Percentiles rank a stretch among this genome's conserved stretches.
Evolutionary conservation across 129 eudicot species (phyloP).

Genomic region (Centrapalus pauciflorus): DNA sequence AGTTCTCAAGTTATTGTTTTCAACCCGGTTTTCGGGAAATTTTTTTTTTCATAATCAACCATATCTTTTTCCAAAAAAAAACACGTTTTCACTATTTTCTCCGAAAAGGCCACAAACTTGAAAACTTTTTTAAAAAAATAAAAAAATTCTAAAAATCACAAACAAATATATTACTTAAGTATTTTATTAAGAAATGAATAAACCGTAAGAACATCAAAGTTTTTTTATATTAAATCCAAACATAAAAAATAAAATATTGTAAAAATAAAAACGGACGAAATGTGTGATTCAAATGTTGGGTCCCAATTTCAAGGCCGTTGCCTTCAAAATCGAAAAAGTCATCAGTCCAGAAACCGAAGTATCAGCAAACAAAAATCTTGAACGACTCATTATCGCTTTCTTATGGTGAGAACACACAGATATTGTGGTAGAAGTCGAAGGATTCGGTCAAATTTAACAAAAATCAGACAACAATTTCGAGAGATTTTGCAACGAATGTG

Average conservation of each 20-base stretch:
- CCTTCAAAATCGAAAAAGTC: constrained; percentile 32
- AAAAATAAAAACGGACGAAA: not conserved
- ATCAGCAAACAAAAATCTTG: not conserved
- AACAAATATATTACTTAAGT: no score
- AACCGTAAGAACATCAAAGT: no score
- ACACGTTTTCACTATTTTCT: no score
- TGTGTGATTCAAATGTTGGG: constrained; percentile 24
- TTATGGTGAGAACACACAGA: not conserved
- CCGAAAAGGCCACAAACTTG: no score
- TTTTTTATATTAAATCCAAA: no score
- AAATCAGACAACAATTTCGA: not conserved
- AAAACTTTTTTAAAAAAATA: no score
- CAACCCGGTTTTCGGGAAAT: no score
- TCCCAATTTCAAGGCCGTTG: constrained; percentile 35
- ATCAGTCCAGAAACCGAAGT: constrained; percentile 5
- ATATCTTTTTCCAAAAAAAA: no score
- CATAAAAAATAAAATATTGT: not conserved
- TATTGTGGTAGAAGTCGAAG: not conserved
- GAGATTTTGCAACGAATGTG: not conserved
- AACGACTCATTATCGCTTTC: not conserved
- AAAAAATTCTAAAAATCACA: no score
- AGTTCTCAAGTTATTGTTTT: no score
- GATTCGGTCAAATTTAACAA: not conserved
- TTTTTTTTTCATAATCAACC: no score
- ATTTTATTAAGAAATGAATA: no score